These are phyloP conservation scores for Lachancea fermentati DNA, from an alignment of 805 yeast genomes.

Conservation along the genomic window DNA sequence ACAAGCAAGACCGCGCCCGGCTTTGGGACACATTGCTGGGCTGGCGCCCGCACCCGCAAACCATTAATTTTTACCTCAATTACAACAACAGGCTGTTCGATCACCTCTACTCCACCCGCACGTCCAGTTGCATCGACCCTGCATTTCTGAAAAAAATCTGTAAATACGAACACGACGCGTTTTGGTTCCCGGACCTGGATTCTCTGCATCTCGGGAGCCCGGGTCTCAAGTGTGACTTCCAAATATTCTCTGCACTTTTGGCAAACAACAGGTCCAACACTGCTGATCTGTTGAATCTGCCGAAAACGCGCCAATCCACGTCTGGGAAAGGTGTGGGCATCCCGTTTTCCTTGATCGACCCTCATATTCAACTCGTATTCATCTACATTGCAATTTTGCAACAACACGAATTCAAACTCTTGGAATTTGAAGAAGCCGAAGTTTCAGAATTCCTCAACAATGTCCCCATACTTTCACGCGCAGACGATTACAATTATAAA, in stretches of 20 bases:
- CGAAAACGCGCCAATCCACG: slow-evolving; percentile 7
- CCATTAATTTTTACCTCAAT: slow-evolving; percentile 32
- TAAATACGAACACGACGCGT: slow-evolving; percentile 25
- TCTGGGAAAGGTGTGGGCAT: slow-evolving; percentile 10
- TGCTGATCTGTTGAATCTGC: slow-evolving; percentile 2
- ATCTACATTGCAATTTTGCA: slow-evolving; percentile 73
- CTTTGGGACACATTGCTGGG: slow-evolving; percentile 87
- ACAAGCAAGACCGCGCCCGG: slow-evolving; percentile 75
- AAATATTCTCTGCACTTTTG: slow-evolving; percentile 27
- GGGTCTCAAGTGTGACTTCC: slow-evolving; percentile 23
- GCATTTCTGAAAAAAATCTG: slow-evolving; percentile 10
- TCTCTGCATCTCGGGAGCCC: slow-evolving; percentile 23
- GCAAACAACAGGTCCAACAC: slow-evolving; percentile 22
- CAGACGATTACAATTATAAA: slow-evolving; percentile 30
- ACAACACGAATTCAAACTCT: slow-evolving; percentile 67
- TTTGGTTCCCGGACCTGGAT: slow-evolving; percentile 35
- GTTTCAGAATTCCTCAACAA: slow-evolving; percentile 70
- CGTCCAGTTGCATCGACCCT: slow-evolving; percentile 2
- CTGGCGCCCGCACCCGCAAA: slow-evolving; percentile 48
- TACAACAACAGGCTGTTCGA: slow-evolving; percentile 29
- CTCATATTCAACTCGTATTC: slow-evolving; percentile 72
- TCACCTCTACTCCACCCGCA: slow-evolving; percentile 22
- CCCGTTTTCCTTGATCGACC: slow-evolving; percentile 50
- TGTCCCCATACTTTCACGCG: slow-evolving; percentile 31
- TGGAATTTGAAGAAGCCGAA: slow-evolving; percentile 88